Base-by-base conservation (phyloP, 495 filamentous ascomycete species). In the Chaetomidium leptoderma region DNA sequence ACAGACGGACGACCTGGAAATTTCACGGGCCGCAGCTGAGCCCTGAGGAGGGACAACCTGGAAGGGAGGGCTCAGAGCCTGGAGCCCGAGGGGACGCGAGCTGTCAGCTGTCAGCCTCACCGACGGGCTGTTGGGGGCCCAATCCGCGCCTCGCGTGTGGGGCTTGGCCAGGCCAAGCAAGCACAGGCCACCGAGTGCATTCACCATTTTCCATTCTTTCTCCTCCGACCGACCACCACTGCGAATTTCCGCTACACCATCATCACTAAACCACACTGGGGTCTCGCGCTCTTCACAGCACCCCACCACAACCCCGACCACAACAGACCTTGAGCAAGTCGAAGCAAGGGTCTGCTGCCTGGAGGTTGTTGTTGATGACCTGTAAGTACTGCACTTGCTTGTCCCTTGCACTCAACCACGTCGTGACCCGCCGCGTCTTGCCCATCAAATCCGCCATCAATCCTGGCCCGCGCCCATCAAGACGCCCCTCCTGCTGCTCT, bases 401-500 rank as follows among this genome's bases (percentile, higher is more conserved):
- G 53, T 60, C 60, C 36, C 45, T 44, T 55, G 44, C 57, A 57
- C 47, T 55, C 39, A 6, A 32, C 60, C 55, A 62, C 58, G 33
- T 21, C 30, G 61, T 63, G 45, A 59, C 54, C 63, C 60, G 61
- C 61, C 63, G 60, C 56, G 63, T 66, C 63, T 69, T 67, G 65
- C 61, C 68, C 69, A 71, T 72, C 69, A 62, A 72, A 72, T 65
- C 74, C 68, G 65, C 68, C 73, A 69, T 65, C 68, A 61, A 71
- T 69, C 60, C 69, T 53, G 58, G 65, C 70, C 68, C 71, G 69
- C 72, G 71, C 66, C 65, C 72, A 66, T 71, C 62, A 65, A 67
- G 51, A 58, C 67, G 61, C 65, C 59, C 66, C 51, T 63, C 53
- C 61, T 53, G 45, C 40, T 46, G 49, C 61, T 61, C 58, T 66